Evolutionary conservation across 2,329 filamentous ascomycete genomes (phyloP), one percentile per base, ranked within the genome.

Genomic region (Fusarium coffeatum): DNA sequence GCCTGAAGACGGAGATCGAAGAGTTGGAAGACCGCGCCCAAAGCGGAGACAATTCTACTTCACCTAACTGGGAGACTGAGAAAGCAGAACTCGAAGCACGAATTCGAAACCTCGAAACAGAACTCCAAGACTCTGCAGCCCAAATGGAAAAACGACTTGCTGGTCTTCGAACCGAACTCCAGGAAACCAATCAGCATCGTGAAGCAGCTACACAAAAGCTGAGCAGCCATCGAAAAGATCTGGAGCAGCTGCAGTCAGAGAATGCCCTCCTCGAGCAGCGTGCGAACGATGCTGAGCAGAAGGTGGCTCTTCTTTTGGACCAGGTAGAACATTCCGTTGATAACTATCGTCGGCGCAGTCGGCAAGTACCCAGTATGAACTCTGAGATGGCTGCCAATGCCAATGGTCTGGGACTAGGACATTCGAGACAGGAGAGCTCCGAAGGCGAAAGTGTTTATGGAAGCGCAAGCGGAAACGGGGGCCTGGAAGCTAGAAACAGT

Each of bases 241-340:
- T 98, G 27, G 92, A 97, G 67, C 88, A 93, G 71, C 85, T 98
- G 34, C 93, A 94, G 74, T 87, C 90, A 56, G 94, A 98, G 80
- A 97, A 98, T 75, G 80, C 83, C 1, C 83, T 91, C 37, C 88
- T 99, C 6, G 94, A 98, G 78, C 89, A 89, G 73, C 92, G 95
- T 45, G 95, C 94, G 8, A 86, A 89, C 54, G 95, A 98, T 78
- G 96, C 96, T 2, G 96, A 99, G 82, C 90, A 93, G 71, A 97
- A 97, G 76, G 96, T 99, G 23, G 93, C 93, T 32, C 88, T 97
- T 76, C 89, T 99, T 51, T 89, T 99, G 15, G 94, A 98, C 78
- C 95, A 98, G 77, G 94, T 99, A 40, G 95, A 97, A 80, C 89
- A 90, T 42, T 97, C 93, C 6, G 96, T 99, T 18, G 94, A 96